Evolutionary conservation across 2,329 filamentous ascomycete species (phyloP), one percentile per base, ranked within the genome.

Genomic region (Samsoniella hepiali): DNA sequence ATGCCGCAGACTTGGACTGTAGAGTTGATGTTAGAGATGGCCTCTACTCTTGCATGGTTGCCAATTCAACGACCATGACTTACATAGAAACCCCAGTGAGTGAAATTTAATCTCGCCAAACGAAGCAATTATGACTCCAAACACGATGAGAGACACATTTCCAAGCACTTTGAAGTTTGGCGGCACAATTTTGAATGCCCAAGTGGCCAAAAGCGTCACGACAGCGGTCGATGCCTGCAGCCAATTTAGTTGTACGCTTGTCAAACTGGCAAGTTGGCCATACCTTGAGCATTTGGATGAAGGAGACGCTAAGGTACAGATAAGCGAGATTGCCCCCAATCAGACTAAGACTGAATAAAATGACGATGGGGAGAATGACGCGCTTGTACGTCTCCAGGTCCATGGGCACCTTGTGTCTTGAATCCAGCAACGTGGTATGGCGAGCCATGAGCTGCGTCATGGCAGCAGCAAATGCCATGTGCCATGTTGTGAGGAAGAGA

Each of bases 251-350:
- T n/a, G 3, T 3, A 2, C 5, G 3, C 3, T 7, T 13, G 5
- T 36, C 27, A 9, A 9, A 6, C 38, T 27, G 13, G 6, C 7
- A 4, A 31, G 13, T 22, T 6, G n/a, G 3, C n/a, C 50, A 22
- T 55, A 62, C 95, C 91, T 98, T 98, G 77, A 98, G 88, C 94
- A 98, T 98, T 83, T 98, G 94, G 72, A 98, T 98, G 78, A 98
- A 98, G 65, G 94, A 91, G 65, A 98, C 94, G 69, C 90, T 95
- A 65, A 98, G 86, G 78, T 97, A 97, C 62, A 97, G 86, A 75
- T 98, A 98, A 70, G 94, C 93, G 78, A 96, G 80, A 81, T 98
- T 98, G 74, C 93, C 93, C 79, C 93, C 97, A 74, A 98, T 97
- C 82, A 98, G 84, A 78, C 91, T 95, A 81, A 97, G 82, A 75